Conservation (phyloP, 2,329 filamentous ascomycete species). For the Thelonectria blattea region DNA sequence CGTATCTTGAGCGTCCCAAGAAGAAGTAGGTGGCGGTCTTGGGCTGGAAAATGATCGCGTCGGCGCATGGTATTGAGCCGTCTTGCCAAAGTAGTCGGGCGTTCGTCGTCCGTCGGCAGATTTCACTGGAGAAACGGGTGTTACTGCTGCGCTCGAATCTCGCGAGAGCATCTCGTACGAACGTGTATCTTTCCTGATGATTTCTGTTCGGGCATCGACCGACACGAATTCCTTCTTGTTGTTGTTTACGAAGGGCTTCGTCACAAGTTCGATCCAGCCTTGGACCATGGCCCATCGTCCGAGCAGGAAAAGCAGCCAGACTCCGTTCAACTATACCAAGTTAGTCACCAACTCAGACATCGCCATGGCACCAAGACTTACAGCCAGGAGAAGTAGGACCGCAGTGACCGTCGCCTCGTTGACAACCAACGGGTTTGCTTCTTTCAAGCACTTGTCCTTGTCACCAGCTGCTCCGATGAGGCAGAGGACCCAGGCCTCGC, state of each 20-base stretch:
- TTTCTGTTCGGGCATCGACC: constrained; percentile 72
- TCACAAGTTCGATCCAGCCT: constrained; percentile 77
- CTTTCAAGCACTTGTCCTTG: constrained; percentile 68
- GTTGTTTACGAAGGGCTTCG: constrained; percentile 52
- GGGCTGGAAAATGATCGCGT: constrained; percentile 63
- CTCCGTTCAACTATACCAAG: constrained; percentile 70
- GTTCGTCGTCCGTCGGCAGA: constrained; percentile 51
- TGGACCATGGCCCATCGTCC: constrained; percentile 83
- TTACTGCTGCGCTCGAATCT: constrained; percentile 61
- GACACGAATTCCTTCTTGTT: constrained; percentile 87
- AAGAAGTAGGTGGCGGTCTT: constrained; percentile 50
- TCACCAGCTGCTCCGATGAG: constrained; percentile 61
- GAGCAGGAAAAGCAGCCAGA: constrained; percentile 84
- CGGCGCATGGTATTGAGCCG: constrained; percentile 61
- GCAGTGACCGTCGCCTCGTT: constrained; percentile 79
- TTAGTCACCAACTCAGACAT: constrained; percentile 16
- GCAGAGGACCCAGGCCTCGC: constrained; percentile 73
- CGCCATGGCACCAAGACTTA: constrained; percentile 52
- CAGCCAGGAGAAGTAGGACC: constrained; percentile 80
- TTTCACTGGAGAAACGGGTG: constrained; percentile 53
- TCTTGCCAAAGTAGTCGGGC: constrained; percentile 62
- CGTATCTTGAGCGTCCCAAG: constrained; percentile 52
- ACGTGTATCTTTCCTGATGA: constrained; percentile 66
- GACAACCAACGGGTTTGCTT: constrained; percentile 69
- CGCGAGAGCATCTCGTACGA: constrained; percentile 82